phyloP scores from a whole-genome alignment of 2,329 filamentous ascomycete species.

The Drechslerella coelobrocha region DNA sequence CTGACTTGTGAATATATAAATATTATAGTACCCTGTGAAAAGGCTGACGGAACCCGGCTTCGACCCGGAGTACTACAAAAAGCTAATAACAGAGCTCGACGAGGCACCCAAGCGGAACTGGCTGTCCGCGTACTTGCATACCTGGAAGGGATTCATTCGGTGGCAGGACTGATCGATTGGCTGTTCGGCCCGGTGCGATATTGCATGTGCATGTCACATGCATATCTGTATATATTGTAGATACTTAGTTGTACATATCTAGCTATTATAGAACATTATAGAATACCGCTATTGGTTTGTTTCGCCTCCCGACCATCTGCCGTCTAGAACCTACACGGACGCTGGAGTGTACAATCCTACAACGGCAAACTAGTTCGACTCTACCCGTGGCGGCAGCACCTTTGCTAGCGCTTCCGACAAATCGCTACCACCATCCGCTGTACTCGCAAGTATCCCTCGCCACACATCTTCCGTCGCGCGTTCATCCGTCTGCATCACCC shows the following conservation, averaged over 20 bases:
- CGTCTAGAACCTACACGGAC: too few species aligned
- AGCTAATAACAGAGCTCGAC: constrained; percentile 69
- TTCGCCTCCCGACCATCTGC: background rate
- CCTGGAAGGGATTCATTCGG: constrained; percentile 67
- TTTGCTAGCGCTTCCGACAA: background rate
- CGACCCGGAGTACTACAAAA: constrained; percentile 70
- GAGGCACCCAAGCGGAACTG: constrained; percentile 68
- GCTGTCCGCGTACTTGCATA: constrained; percentile 64
- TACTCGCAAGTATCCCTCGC: constrained; percentile 56
- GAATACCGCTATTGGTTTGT: background rate
- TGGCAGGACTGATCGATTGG: constrained; percentile 28
- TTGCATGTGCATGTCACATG: background rate
- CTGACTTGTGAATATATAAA: constrained; percentile 1
- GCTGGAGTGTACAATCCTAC: too few species aligned
- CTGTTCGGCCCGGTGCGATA: background rate
- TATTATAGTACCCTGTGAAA: constrained; percentile 61
- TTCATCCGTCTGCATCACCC: constrained; percentile 68
- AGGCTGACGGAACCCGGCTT: constrained; percentile 66
- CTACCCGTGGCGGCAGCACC: background rate
- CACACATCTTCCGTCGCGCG: constrained; percentile 70
- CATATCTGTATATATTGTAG: background rate
- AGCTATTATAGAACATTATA: background rate
- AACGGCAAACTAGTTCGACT: too few species aligned
- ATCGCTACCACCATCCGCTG: background rate
- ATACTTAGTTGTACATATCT: constrained; percentile 13